Conservation (phyloP, 169 alveolate species). For the Babesia caballi region DNA sequence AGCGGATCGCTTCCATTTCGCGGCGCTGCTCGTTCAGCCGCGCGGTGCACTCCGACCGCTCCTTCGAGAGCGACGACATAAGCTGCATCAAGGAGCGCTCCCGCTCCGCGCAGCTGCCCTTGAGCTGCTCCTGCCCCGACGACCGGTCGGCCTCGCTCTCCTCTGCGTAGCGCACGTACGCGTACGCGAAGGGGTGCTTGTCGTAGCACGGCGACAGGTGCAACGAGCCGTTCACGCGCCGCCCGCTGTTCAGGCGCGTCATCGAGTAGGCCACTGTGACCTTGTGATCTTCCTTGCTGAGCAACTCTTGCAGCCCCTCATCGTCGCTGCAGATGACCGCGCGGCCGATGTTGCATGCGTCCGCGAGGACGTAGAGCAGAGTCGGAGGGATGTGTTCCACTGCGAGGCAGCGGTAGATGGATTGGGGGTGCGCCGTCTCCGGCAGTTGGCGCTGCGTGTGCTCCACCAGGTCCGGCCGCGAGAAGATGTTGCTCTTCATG, state of each 20-base stretch:
- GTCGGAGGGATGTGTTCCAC: slow-evolving; percentile 39
- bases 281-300: slow-evolving; percentile 4
- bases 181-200: slow-evolving; percentile 38
- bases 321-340: slow-evolving; percentile 47
- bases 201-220: slow-evolving; percentile 50
- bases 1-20: neutral
- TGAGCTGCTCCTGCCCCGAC: slow-evolving; percentile 22
- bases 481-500: slow-evolving; percentile 50
- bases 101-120: slow-evolving; percentile 20
- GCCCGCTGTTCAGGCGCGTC: slow-evolving; percentile 31
- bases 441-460: neutral
- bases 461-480: slow-evolving; percentile 8
- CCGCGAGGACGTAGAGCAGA: slow-evolving; percentile 24
- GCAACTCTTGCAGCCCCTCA: slow-evolving; percentile 20
- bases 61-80: slow-evolving; percentile 10
- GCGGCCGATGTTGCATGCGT: slow-evolving; percentile 18
- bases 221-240: slow-evolving; percentile 44
- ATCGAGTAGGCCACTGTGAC: slow-evolving; percentile 43
- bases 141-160: slow-evolving; percentile 2
- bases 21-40: neutral
- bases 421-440: neutral
- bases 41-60: neutral
- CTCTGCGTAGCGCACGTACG: slow-evolving; percentile 13
- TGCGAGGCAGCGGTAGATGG: slow-evolving; percentile 30
- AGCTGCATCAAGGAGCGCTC: slow-evolving; percentile 4